phyloP scores from a whole-genome alignment of 495 filamentous ascomycete genomes.

The Neurospora tetraspora region DNA sequence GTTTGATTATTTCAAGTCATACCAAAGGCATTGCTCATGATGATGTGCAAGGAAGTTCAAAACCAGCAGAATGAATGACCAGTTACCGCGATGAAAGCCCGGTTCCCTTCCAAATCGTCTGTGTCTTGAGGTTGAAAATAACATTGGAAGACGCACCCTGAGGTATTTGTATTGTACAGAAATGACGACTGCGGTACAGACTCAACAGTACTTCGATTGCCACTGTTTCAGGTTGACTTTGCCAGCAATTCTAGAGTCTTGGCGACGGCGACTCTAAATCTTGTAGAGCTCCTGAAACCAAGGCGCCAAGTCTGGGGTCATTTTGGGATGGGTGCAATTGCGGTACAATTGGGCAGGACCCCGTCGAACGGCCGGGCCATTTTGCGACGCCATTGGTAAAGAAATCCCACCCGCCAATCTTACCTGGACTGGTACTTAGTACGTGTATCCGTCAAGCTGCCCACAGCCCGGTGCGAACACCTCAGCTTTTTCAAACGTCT shows the following conservation, averaged over 20 bases:
- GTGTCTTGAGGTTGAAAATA: not conserved
- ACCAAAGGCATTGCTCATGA: not conserved
- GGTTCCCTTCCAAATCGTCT: not conserved
- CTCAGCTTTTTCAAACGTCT: constrained; percentile 15
- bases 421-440: constrained; percentile 1
- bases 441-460: constrained; percentile 2
- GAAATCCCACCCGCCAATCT: constrained; percentile 16
- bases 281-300: not conserved
- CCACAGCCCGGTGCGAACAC: constrained; percentile 23
- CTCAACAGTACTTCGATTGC: not conserved
- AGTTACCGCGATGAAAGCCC: not conserved
- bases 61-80: not conserved
- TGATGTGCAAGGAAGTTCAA: not conserved
- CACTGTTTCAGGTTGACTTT: not conserved
- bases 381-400: constrained; percentile 2
- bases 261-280: not conserved
- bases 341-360: not conserved
- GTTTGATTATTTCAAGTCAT: not conserved
- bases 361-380: not conserved
- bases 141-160: not conserved
- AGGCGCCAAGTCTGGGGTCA: not conserved
- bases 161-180: not conserved
- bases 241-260: not conserved
- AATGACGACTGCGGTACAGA: not conserved
- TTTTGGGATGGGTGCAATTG: not conserved